phyloP scores from a whole-genome alignment of 139 green algal species.

The Bryopsis sp. region DNA sequence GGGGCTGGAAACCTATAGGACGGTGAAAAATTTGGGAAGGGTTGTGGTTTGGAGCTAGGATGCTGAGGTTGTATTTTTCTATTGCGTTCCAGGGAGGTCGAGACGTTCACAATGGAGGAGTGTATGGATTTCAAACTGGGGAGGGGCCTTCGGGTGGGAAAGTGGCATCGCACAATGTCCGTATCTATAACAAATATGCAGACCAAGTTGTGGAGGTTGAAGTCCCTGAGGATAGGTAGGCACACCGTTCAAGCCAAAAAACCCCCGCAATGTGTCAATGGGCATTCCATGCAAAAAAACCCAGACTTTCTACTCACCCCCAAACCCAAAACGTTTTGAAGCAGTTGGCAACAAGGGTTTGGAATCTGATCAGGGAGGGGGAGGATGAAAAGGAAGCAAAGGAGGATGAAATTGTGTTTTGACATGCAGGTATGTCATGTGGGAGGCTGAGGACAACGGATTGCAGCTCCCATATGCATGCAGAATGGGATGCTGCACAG shows the following conservation, averaged over 20 bases:
- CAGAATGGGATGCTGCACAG: slow-evolving; percentile 95
- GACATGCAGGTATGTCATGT: slow-evolving; percentile 79
- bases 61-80: background rate
- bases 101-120: slow-evolving; percentile 52
- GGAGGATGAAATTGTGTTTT: background rate
- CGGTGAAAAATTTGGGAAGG: too few relatives aligned
- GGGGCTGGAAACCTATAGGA: too few relatives aligned
- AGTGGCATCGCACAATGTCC: slow-evolving; percentile 55
- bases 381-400: too few relatives aligned
- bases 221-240: slow-evolving; percentile 76
- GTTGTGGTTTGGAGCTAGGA: background rate
- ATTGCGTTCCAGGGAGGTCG: slow-evolving; percentile 52
- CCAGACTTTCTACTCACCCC: too few relatives aligned
- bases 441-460: slow-evolving; percentile 85
- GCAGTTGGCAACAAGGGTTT: too few relatives aligned
- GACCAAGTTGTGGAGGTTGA: slow-evolving; percentile 71
- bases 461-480: slow-evolving; percentile 89
- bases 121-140: slow-evolving; percentile 56
- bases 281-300: too few relatives aligned
- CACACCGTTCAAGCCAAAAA: too few relatives aligned
- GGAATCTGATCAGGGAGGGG: background rate
- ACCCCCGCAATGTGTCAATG: too few relatives aligned
- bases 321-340: too few relatives aligned
- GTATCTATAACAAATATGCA: slow-evolving; percentile 65
- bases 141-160: slow-evolving; percentile 51